phyloP scores from a whole-genome alignment of 345 rosid species.

The Aquilaria sinensis region DNA sequence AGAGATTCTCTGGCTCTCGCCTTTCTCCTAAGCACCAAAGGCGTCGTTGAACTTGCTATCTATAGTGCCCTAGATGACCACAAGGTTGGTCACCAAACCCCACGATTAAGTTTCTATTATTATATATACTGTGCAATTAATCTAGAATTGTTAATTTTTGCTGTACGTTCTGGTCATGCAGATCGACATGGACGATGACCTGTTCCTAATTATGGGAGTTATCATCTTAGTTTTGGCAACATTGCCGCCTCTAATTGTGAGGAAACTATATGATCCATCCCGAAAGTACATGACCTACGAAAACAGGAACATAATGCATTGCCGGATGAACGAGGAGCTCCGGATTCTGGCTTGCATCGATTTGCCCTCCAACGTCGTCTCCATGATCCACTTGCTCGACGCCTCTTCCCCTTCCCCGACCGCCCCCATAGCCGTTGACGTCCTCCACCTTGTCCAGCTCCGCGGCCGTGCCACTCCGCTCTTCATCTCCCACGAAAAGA shows the following conservation, averaged over 20 bases:
- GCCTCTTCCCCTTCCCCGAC: conserved; percentile 14
- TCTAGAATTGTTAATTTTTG: not conserved
- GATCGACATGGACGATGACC: not conserved
- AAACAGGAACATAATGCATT: conserved; percentile 18
- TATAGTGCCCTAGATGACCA: not conserved
- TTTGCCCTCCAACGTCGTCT: conserved; percentile 21
- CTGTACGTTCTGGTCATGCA: not conserved
- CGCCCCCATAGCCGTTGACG: conserved; percentile 18
- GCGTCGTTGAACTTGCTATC: conserved; percentile 19
- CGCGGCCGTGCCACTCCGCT: conserved; percentile 14
- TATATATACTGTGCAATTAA: not conserved
- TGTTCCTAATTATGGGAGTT: conserved; percentile 5
- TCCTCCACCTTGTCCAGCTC: conserved; percentile 23
- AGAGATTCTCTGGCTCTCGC: conserved; percentile 17
- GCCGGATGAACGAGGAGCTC: conserved; percentile 10
- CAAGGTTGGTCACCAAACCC: not conserved
- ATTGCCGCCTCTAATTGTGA: conserved; percentile 7
- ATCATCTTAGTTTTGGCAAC: conserved; percentile 11
- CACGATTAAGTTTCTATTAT: too few species aligned
- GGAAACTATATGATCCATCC: conserved; percentile 19
- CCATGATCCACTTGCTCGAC: conserved; percentile 17
- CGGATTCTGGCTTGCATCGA: conserved; percentile 21
- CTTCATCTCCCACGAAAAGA: conserved; percentile 18
- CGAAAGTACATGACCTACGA: conserved; percentile 17
- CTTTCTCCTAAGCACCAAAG: conserved; percentile 19